Base-by-base conservation (phyloP, 1,284 basidiomycete species). In the Leccinum pachyderme region DNA sequence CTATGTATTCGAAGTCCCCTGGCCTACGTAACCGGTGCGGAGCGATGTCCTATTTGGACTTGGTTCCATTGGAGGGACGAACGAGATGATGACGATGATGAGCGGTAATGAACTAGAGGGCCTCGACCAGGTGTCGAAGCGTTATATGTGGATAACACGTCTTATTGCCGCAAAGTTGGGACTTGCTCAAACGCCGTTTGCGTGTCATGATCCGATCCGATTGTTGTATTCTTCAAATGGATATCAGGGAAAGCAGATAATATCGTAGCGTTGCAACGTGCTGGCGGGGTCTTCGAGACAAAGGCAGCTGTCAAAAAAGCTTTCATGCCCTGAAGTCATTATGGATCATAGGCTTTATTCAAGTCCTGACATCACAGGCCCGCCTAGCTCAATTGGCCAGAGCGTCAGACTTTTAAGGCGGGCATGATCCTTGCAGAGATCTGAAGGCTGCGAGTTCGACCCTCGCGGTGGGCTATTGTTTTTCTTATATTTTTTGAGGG, bases 381-480 rank as follows among this genome's bases (percentile, higher is more conserved):
- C 80, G 83, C 82, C 83, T 86, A 86, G 66, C 66, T 67, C 66
- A 67, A 67, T 67, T 24, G 66, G 66, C 29, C 63, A 67, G 66
- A 67, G 66, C 84, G 82, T 86, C 85, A 85, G 84, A 85, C 85
- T 86, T 68, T 68, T 68, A 68, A 53, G 68, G 67, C 65, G 70
- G 70, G 68, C 2, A 2, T 48, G 82, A 87, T 82, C 83, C 87
- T 86, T 83, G 81, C 82, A 79, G 44, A 46, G 61, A 85, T 87
- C 84, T 87, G 87, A 89, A 89, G 87, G 87, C 86, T 90, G 87
- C 85, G 85, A 88, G 87, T 90, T 90, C 87, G 87, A 90, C 86
- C 86, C 87, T 89, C 87, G 85, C 87, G 86, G 86, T 89, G 87
- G 87, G 85, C 87, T 89, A 25, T 24, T 7, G 11, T 41, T 22